Conservation (phyloP, 257 asterid species). For the Solanum bulbocastanum region DNA sequence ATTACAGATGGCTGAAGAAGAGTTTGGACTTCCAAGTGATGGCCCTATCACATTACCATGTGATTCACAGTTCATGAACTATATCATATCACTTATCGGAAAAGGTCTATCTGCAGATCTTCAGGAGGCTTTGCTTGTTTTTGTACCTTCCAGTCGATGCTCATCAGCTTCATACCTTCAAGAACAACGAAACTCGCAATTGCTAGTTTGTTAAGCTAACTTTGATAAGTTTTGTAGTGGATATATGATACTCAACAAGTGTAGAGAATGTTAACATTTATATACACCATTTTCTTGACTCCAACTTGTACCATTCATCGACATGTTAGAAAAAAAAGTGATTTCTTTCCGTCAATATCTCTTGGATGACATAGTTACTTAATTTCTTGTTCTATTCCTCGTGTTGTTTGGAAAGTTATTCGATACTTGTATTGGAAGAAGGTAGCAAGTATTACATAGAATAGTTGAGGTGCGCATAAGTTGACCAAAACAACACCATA, state of each 20-base stretch:
- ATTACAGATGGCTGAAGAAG: slow-evolving; percentile 19
- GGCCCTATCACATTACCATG: neutral
- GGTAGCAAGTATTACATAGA: neutral
- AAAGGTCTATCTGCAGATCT: neutral
- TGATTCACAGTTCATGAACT: neutral
- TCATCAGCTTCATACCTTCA: neutral
- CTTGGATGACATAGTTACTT: neutral
- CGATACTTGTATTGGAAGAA: no score
- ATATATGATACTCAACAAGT: neutral
- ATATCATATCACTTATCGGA: neutral
- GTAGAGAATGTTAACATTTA: neutral
- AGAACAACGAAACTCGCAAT: neutral
- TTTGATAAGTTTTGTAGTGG: neutral
- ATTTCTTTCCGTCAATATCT: no score
- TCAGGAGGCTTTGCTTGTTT: slow-evolving; percentile 10
- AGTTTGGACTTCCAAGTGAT: neutral
- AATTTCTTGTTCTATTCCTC: neutral
- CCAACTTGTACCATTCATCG: neutral
- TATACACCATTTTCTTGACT: neutral
- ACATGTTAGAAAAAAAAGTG: no score
- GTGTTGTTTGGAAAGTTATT: neutral
- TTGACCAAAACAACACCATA: neutral
- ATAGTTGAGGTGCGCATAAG: neutral
- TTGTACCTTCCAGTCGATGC: neutral
- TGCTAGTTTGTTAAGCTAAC: neutral